Percentiles rank a stretch among this genome's conserved stretches.
Conservation (phyloP, 306 rosid genomes). For the Trifolium dubium region DNA sequence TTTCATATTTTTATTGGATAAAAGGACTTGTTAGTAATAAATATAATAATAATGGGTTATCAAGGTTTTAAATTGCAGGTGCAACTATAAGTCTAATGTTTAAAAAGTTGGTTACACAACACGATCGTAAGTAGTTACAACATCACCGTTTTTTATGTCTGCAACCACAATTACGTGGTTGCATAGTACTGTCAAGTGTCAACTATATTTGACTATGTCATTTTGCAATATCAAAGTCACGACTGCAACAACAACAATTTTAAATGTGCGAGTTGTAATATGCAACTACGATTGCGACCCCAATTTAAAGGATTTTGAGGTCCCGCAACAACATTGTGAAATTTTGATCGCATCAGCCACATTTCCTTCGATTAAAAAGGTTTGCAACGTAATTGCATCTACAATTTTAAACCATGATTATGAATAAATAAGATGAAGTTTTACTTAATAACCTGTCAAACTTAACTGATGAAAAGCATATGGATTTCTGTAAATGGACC, state of each 20-base stretch:
- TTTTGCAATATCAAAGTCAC: background rate
- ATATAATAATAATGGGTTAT: background rate
- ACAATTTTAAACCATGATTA: background rate
- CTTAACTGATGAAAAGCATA: constrained; percentile 51
- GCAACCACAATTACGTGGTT: background rate
- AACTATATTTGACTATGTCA: background rate
- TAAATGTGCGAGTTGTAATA: no score
- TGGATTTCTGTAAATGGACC: constrained; percentile 45
- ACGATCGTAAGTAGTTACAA: no score
- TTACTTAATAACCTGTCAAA: background rate
- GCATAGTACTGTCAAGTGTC: background rate
- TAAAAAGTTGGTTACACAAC: no score
- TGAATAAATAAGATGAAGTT: background rate
- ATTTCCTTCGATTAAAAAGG: background rate
- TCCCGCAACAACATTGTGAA: no score
- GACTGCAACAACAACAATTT: no score
- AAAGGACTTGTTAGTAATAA: constrained; percentile 1
- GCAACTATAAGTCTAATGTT: no score
- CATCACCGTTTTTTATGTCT: no score
- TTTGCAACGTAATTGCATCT: background rate
- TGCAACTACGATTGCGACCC: no score
- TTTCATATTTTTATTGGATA: background rate
- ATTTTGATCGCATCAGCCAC: background rate
- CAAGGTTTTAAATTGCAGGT: background rate
- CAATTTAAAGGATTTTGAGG: no score